Percentiles rank a stretch among this genome's conserved stretches.
Evolutionary conservation across 2,329 filamentous ascomycete species (phyloP).

Genomic region (Colletotrichum trifolii): DNA sequence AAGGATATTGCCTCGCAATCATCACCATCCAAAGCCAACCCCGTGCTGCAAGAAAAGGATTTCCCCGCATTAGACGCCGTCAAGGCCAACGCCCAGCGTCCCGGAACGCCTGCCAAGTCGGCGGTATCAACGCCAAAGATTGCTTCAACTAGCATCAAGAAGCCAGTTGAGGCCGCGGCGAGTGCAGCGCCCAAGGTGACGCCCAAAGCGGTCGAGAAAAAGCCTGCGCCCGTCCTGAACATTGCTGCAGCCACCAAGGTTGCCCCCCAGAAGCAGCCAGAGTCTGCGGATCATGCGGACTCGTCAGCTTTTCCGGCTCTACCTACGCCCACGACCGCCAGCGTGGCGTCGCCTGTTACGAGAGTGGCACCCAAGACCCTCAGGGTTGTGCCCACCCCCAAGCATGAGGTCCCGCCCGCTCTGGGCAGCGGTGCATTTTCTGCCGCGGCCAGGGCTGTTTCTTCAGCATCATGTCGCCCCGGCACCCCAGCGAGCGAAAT

Average conservation of each 20-base stretch:
- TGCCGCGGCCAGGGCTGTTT: slow-evolving; percentile 53
- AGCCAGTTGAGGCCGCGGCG: slow-evolving; percentile 34
- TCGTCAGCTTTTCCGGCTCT: slow-evolving; percentile 62
- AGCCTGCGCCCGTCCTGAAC: slow-evolving; percentile 57
- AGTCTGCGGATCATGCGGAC: slow-evolving; percentile 48
- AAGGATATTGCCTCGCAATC: slow-evolving; percentile 57
- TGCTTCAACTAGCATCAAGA: slow-evolving; percentile 49
- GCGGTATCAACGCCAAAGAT: slow-evolving; percentile 50
- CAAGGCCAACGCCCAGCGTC: slow-evolving; percentile 48
- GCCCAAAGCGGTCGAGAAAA: slow-evolving; percentile 48
- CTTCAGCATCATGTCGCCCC: slow-evolving; percentile 64
- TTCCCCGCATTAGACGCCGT: slow-evolving; percentile 68
- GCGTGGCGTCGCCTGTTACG: slow-evolving; percentile 60
- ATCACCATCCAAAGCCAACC: slow-evolving; percentile 37
- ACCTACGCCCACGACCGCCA: slow-evolving; percentile 57
- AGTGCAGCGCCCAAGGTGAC: slow-evolving; percentile 30
- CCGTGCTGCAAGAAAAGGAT: slow-evolving; percentile 67
- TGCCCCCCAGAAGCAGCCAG: slow-evolving; percentile 43
- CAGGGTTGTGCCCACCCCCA: slow-evolving; percentile 76
- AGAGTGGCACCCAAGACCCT: slow-evolving; percentile 72
- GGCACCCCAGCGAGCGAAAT: slow-evolving; percentile 79
- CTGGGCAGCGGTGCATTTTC: slow-evolving; percentile 35
- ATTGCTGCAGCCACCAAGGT: slow-evolving; percentile 61
- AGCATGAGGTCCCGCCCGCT: slow-evolving; percentile 64
- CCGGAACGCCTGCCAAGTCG: slow-evolving; percentile 46